Evolutionary conservation across 2,329 filamentous ascomycete species (phyloP).

Genomic region (Venturia nashicola): DNA sequence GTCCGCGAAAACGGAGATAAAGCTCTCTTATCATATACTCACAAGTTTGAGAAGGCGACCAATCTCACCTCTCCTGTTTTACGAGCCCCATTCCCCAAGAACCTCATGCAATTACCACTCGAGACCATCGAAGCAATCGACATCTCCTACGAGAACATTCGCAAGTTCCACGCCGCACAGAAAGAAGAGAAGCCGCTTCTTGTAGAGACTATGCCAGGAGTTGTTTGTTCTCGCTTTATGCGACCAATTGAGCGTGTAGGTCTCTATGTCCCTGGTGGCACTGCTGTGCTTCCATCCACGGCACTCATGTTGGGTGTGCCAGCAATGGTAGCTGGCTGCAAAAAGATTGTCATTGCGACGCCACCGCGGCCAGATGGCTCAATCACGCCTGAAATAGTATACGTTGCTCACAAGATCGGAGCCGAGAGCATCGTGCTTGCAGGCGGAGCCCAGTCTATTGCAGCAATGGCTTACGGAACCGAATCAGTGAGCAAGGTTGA

Average conservation of each 20-base stretch:
- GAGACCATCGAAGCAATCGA: slow-evolving; percentile 93
- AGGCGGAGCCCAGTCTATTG: slow-evolving; percentile 88
- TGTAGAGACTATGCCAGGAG: slow-evolving; percentile 96
- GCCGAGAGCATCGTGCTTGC: slow-evolving; percentile 93
- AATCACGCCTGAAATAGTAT: slow-evolving; percentile 93
- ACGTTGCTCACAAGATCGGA: slow-evolving; percentile 91
- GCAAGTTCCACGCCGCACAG: slow-evolving; percentile 86
- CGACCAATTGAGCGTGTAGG: slow-evolving; percentile 93
- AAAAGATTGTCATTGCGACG: slow-evolving; percentile 86
- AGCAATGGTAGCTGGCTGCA: slow-evolving; percentile 92
- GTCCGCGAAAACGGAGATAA: slow-evolving; percentile 75
- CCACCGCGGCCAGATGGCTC: slow-evolving; percentile 82
- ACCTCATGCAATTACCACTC: slow-evolving; percentile 70
- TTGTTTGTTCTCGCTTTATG: slow-evolving; percentile 85
- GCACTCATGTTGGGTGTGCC: slow-evolving; percentile 97
- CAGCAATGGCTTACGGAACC: slow-evolving; percentile 94
- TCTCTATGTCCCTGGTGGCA: slow-evolving; percentile 89
- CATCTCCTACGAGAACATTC: slow-evolving; percentile 84
- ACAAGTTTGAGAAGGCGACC: slow-evolving; percentile 95
- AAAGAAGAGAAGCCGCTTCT: slow-evolving; percentile 68
- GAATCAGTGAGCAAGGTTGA: slow-evolving; percentile 92
- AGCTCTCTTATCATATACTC: slow-evolving; percentile 82
- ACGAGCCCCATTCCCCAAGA: slow-evolving; percentile 73
- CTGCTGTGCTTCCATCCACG: slow-evolving; percentile 91
- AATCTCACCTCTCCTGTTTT: slow-evolving; percentile 81